Conservation (phyloP, 1,284 basidiomycete genomes). For the Trichosporon sp. region DNA sequence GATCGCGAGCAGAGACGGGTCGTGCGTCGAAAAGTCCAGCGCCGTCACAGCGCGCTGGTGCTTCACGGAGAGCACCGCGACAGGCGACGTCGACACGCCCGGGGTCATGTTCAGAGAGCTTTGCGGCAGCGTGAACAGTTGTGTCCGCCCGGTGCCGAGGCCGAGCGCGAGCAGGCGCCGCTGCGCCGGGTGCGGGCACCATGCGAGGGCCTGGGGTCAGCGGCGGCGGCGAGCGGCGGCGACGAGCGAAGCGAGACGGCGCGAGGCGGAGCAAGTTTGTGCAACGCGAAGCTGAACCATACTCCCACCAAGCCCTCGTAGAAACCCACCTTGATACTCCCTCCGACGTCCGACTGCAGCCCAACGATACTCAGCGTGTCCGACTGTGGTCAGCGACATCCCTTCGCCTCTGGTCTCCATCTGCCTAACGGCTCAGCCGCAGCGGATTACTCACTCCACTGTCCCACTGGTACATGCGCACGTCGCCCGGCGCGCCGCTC, state of each 20-base stretch:
- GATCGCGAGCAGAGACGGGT: conserved; percentile 41
- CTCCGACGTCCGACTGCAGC: conserved; percentile 42
- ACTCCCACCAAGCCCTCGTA: too few species aligned
- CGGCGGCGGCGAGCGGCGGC: background rate
- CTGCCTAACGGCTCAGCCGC: too few species aligned
- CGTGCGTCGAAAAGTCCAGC: conserved; percentile 39
- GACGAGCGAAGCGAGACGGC: background rate
- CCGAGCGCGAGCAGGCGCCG: conserved; percentile 38
- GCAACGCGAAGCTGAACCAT: too few species aligned
- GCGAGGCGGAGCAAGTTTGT: too few species aligned
- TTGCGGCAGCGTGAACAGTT: conserved; percentile 35
- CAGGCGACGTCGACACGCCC: conserved; percentile 15
- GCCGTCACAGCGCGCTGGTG: conserved; percentile 41
- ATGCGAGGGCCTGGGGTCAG: conserved; percentile 35
- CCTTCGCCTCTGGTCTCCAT: too few species aligned
- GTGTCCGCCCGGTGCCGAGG: conserved; percentile 35
- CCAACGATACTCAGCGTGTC: conserved; percentile 41
- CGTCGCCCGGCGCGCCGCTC: conserved; percentile 35
- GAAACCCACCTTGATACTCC: conserved; percentile 20
- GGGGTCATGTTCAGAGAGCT: conserved; percentile 28
- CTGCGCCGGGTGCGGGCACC: conserved; percentile 39
- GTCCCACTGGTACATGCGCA: conserved; percentile 45
- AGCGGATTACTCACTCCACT: conserved; percentile 26
- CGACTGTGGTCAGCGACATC: conserved; percentile 19
- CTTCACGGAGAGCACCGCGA: conserved; percentile 35